Conservation (phyloP, 192 early-diverging fungal genomes). For the Gonapodya prolifera region DNA sequence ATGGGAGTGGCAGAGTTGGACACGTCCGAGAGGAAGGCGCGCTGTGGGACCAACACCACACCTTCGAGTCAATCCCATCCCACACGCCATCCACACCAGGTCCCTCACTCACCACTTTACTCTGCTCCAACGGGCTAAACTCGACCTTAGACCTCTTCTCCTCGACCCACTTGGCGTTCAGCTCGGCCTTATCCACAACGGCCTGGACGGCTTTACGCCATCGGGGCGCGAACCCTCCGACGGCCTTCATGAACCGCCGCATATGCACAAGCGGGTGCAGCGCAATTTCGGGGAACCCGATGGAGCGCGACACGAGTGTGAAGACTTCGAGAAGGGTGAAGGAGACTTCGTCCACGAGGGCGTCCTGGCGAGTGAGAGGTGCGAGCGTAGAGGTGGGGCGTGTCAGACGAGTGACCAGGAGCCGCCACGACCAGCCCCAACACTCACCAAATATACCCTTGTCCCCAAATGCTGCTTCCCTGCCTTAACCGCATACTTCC, state of each 20-base stretch:
- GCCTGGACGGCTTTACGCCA: slow-evolving; percentile 69
- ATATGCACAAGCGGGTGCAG: slow-evolving; percentile 76
- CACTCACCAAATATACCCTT: slow-evolving; percentile 53
- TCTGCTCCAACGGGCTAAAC: slow-evolving; percentile 37
- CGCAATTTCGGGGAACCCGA: slow-evolving; percentile 89
- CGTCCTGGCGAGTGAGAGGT: slow-evolving; percentile 33
- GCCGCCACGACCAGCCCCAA: slow-evolving; percentile 10
- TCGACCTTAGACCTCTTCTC: slow-evolving; percentile 44
- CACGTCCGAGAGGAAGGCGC: not conserved
- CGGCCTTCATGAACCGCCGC: slow-evolving; percentile 71
- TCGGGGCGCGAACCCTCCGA: slow-evolving; percentile 44
- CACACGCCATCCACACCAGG: too few species aligned
- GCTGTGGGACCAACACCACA: not conserved
- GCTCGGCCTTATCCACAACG: slow-evolving; percentile 72
- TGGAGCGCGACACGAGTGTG: slow-evolving; percentile 54
- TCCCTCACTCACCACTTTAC: not conserved
- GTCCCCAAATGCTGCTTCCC: slow-evolving; percentile 77
- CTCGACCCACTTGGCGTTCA: slow-evolving; percentile 65
- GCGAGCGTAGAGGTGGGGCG: slow-evolving; percentile 28
- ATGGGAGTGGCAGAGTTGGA: not conserved
- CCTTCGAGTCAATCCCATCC: too few species aligned
- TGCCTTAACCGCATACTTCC: slow-evolving; percentile 60
- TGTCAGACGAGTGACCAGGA: slow-evolving; percentile 34
- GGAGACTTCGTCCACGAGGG: slow-evolving; percentile 67
- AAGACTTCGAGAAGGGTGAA: slow-evolving; percentile 63